phyloP scores from a whole-genome alignment of 352 stramenopile genomes.

The Pythium phragmitis region DNA sequence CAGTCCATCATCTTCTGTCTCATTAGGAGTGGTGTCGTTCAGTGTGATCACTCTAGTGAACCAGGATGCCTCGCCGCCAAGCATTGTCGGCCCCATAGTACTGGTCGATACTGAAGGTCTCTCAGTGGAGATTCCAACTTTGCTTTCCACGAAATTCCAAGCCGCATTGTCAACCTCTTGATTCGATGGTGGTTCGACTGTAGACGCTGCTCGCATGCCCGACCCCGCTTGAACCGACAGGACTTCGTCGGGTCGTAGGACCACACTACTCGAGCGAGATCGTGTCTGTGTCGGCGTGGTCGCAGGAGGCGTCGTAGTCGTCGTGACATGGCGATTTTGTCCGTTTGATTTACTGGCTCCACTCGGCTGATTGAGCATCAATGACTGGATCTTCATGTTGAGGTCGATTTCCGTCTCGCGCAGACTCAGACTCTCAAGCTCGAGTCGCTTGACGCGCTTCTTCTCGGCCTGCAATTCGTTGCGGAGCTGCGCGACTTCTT shows the following conservation, averaged over 20 bases:
- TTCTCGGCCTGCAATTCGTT: conserved; percentile 65
- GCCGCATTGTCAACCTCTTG: no score
- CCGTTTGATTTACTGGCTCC: not conserved
- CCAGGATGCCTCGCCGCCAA: not conserved
- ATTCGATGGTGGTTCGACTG: no score
- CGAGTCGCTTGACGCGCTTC: conserved; percentile 53
- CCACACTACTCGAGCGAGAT: not conserved
- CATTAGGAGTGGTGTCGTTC: not conserved
- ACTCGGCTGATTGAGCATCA: conserved; percentile 29
- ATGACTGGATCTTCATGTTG: conserved; percentile 48
- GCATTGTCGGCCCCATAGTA: not conserved
- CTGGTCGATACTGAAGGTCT: not conserved
- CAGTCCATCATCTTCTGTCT: conserved; percentile 21
- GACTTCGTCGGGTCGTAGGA: not conserved
- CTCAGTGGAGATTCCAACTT: no score
- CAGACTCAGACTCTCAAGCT: conserved; percentile 56
- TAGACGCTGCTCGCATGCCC: not conserved
- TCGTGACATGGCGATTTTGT: not conserved
- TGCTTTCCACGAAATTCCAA: no score
- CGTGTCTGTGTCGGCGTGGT: not conserved
- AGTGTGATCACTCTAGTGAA: not conserved
- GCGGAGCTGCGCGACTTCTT: conserved; percentile 45
- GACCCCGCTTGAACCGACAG: not conserved
- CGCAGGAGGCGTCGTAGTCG: not conserved
- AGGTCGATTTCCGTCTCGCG: conserved; percentile 50